Evolutionary conservation across 2,329 filamentous ascomycete genomes (phyloP), one percentile per base, ranked within the genome.

Genomic region (Phialophora verrucosa): DNA sequence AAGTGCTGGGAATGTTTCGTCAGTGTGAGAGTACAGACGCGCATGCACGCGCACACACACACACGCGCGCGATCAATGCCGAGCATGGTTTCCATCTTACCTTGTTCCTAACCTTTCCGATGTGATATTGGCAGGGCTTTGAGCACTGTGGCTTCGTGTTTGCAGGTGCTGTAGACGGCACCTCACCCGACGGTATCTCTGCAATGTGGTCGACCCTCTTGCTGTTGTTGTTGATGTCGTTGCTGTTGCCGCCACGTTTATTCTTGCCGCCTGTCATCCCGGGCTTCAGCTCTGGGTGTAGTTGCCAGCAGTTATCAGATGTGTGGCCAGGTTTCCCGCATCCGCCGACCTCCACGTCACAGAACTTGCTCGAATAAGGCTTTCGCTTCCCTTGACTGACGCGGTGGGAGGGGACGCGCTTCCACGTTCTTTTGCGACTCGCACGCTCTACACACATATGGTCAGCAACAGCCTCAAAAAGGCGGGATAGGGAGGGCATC

Each of bases 91-190:
- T 31, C 25, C 25, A 23, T 29, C 49, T n/a, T 55, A 62, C 63
- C 63, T 57, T 60, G 42, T 62, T 6, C 20, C 29, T 60, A 14
- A 64, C 51, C 17, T 6, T 7, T 27, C 54, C 50, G 47, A 42
- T 38, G n/a, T 66, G 63, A 17, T 68, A 63, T 23, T 25, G n/a
- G 38, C 56, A 68, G 31, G 23, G 2, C 2, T 17, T 32, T 14
- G 20, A 42, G 2, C 12, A n/a, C 20, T 38, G n/a, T n/a, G 27
- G 14, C 29, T 27, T 29, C 27, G 47, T 17, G 20, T 7, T 20
- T 35, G n/a, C 5, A 6, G 31, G 8, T 25, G 44, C 32, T 42
- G 1, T 10, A 17, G 10, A 11, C 32, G 47, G 3, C 2, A 35
- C 59, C 29, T 53, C 59, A 32, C 27, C 53, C 2, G 53, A 11